phyloP scores from a whole-genome alignment of 306 rosid species.

The Datisca glomerata region DNA sequence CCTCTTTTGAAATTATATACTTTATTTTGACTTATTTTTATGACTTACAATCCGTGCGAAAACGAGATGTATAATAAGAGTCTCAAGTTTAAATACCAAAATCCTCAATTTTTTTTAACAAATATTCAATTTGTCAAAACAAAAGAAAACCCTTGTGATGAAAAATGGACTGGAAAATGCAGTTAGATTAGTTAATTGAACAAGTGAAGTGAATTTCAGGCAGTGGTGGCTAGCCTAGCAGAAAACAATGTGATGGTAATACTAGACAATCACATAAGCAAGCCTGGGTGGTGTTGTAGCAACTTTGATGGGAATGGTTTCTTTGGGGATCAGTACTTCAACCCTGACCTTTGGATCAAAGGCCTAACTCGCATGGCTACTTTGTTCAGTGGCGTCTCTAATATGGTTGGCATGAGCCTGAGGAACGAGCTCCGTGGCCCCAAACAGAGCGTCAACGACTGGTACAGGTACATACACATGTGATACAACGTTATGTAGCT shows the following conservation, averaged over 20 bases:
- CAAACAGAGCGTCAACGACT: constrained; percentile 56
- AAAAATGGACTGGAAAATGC: no score
- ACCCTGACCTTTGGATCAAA: constrained; percentile 48
- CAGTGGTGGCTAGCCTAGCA: constrained; percentile 50
- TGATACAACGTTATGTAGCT: no score
- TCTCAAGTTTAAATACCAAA: no score
- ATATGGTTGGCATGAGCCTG: constrained; percentile 77
- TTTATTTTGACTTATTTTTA: no score
- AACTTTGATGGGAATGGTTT: constrained; percentile 57
- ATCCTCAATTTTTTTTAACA: no score
- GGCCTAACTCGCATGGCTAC: constrained; percentile 81
- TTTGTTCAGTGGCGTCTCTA: constrained; percentile 39
- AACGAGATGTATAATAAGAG: no score
- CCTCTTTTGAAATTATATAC: no score
- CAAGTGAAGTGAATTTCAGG: no score
- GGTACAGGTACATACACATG: constrained; percentile 82
- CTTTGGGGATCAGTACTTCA: constrained; percentile 57
- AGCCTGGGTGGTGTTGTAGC: constrained; percentile 86
- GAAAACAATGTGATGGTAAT: constrained; percentile 63
- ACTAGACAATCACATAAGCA: constrained; percentile 64
- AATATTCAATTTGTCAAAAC: no score
- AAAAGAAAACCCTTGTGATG: no score
- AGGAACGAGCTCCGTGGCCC: constrained; percentile 87
- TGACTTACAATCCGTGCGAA: no score
- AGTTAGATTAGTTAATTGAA: no score